Evolutionary conservation across 1,284 basidiomycete species (phyloP), one percentile per base, ranked within the genome.

Genomic region (Irpex sp.): DNA sequence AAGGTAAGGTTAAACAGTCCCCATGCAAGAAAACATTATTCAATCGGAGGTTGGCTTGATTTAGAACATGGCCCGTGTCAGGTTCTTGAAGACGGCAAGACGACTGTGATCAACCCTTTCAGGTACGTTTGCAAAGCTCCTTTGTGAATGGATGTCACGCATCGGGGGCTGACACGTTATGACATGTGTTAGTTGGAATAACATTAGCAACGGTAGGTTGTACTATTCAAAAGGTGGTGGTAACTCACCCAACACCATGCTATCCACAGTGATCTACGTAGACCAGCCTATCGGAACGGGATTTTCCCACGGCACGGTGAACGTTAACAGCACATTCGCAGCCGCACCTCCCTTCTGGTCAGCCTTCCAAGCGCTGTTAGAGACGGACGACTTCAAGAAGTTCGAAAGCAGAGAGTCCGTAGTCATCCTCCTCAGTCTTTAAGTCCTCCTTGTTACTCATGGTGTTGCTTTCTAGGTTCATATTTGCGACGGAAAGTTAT

Each of bases 231-330:
- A 17, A 55, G 36, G 21, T 57, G 21, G 6, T 26, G 15, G 34
- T 60, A 7, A 17, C n/a, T 36, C 36, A 11, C 40, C 19, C 4
- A 15, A 56, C 37, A 51, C 19, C 11, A 3, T 19, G 9, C 15
- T 17, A 31, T 51, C n/a, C 58, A 6, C 62, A 89, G 86, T 89
- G 73, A 85, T 92, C 56, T 91, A 90, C 70, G 85, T 92, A 59
- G 89, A 91, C 72, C 89, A 92, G 72, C 90, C 90, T 0, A 86
- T 89, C 60, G 86, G 85, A 0, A 84, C 86, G 4, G 87, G 87
- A 2, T 88, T 88, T 71, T 89, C 86, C 4, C 85, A 82, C 62
- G 87, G 87, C 2, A 80, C 73, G 0, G 81, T 85, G 61, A 78
- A 79, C 0, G 80, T 79, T 19, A 84, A 85, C 66, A 87, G 83